Evolutionary conservation across 2,329 filamentous ascomycete genomes (phyloP).

Genomic region (Hypocrella siamensis): DNA sequence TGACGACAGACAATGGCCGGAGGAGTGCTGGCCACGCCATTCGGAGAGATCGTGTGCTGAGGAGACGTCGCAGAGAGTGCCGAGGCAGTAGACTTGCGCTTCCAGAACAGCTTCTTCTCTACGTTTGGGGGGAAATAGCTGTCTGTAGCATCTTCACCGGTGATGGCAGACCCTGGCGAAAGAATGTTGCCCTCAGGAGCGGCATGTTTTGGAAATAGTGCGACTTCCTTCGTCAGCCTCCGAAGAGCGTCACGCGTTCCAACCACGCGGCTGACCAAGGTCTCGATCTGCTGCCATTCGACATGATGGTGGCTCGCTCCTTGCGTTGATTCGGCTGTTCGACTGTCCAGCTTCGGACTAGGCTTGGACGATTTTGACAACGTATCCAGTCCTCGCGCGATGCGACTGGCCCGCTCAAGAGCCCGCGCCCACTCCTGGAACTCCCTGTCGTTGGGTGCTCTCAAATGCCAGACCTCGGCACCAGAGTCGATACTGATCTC

Average conservation of each 20-base stretch:
- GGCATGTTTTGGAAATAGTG: slow-evolving; percentile 26
- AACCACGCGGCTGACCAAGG: slow-evolving; percentile 70
- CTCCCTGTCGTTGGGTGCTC: slow-evolving; percentile 66
- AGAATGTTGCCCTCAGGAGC: slow-evolving; percentile 19
- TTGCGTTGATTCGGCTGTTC: slow-evolving; percentile 11
- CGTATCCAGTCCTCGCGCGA: slow-evolving; percentile 37
- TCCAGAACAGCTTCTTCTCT: slow-evolving; percentile 77
- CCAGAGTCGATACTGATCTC: slow-evolving; percentile 96
- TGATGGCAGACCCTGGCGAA: slow-evolving; percentile 23
- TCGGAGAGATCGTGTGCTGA: slow-evolving; percentile 26
- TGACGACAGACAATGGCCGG: slow-evolving; percentile 15
- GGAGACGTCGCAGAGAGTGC: slow-evolving; percentile 23
- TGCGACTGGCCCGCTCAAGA: slow-evolving; percentile 64
- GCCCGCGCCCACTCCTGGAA: slow-evolving; percentile 80
- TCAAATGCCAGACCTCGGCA: slow-evolving; percentile 91
- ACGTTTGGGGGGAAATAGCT: slow-evolving; percentile 34
- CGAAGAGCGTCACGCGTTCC: slow-evolving; percentile 81
- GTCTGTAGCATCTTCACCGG: slow-evolving; percentile 17
- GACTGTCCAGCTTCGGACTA: slow-evolving; percentile 12
- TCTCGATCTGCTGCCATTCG: slow-evolving; percentile 79
- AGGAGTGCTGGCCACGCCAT: slow-evolving; percentile 17
- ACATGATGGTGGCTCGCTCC: slow-evolving; percentile 37
- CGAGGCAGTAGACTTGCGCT: slow-evolving; percentile 57
- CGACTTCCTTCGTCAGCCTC: slow-evolving; percentile 71
- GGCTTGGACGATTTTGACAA: slow-evolving; percentile 11